A percentile compares a stretch with the other conserved stretches of the same genome.
Conservation (phyloP, 805 yeast genomes). For the Ogataea zsoltii region DNA sequence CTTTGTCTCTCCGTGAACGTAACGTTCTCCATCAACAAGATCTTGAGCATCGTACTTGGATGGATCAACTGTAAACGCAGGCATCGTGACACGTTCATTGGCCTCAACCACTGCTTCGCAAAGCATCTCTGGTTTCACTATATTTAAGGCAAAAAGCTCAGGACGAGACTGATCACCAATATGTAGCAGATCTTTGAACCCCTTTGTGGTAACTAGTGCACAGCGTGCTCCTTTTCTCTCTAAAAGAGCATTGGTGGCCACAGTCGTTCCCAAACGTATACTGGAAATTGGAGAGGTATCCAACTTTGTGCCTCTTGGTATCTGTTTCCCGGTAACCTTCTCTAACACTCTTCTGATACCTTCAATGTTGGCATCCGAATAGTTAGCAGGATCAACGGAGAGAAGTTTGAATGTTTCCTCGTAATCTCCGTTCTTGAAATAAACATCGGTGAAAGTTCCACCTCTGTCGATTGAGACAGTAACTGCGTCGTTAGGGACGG, state of each 20-base stretch:
- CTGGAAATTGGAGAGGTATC: slow-evolving; percentile 21
- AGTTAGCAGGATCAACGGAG: slow-evolving; percentile 29
- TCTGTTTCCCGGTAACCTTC: slow-evolving; percentile 12
- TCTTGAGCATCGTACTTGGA: slow-evolving; percentile 11
- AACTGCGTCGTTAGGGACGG: background rate
- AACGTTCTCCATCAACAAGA: slow-evolving; percentile 25
- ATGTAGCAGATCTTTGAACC: slow-evolving; percentile 33
- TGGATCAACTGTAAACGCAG: slow-evolving; percentile 28
- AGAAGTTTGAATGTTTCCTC: slow-evolving; percentile 36
- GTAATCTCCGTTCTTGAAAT: slow-evolving; percentile 39
- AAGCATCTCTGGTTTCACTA: slow-evolving; percentile 23
- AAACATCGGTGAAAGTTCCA: slow-evolving; percentile 49
- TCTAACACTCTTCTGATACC: slow-evolving; percentile 28
- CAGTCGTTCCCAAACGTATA: slow-evolving; percentile 30
- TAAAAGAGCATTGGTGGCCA: slow-evolving; percentile 28
- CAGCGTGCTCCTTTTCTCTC: slow-evolving; percentile 25
- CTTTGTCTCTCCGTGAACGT: slow-evolving; percentile 40
- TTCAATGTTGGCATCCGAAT: slow-evolving; percentile 29
- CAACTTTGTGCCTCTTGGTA: slow-evolving; percentile 21
- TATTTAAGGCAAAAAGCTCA: slow-evolving; percentile 22
- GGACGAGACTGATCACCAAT: slow-evolving; percentile 37
- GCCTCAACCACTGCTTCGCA: slow-evolving; percentile 22
- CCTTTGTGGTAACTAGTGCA: slow-evolving; percentile 31
- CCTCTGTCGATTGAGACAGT: slow-evolving; percentile 32
- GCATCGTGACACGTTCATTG: slow-evolving; percentile 28